These are phyloP conservation scores for Juncus effusus DNA, from an alignment of 176 grass and related monocot genomes.

Conservation along the genomic window DNA sequence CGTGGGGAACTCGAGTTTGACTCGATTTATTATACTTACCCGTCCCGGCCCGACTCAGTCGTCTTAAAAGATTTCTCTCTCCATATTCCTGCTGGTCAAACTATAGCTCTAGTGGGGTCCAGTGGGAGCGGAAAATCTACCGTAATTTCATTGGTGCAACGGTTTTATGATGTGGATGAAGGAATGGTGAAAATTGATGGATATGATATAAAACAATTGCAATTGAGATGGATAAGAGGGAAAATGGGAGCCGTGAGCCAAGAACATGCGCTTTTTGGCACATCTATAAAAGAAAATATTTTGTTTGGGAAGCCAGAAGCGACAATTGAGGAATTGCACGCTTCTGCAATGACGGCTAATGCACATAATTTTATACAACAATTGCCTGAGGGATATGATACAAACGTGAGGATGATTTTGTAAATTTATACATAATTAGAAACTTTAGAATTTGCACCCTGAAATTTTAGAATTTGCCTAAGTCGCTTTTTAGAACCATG, in stretches of 20 bases:
- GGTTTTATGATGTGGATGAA: conserved; percentile 1
- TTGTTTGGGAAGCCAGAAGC: background rate
- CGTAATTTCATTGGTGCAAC: background rate
- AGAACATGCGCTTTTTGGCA: background rate
- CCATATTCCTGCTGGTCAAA: background rate
- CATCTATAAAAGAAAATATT: conserved; percentile 5
- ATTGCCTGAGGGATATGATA: conserved; percentile 10
- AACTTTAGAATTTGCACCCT: no score
- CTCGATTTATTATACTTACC: background rate
- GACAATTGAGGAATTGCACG: background rate
- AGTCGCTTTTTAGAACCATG: no score
- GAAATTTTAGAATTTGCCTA: no score
- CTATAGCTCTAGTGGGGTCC: background rate
- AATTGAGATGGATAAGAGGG: background rate
- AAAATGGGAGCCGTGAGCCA: conserved; percentile 2
- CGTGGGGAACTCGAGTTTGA: background rate
- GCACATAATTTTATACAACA: conserved; percentile 7
- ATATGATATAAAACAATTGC: background rate
- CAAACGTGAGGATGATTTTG: background rate
- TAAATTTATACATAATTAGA: background rate
- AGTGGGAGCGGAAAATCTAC: conserved; percentile 4
- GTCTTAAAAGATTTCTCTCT: conserved; percentile 14
- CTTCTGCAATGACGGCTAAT: background rate
- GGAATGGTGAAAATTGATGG: background rate
- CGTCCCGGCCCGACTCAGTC: background rate